Conservation (phyloP, 768 basidiomycete species). For the Lactifluus volemus region DNA sequence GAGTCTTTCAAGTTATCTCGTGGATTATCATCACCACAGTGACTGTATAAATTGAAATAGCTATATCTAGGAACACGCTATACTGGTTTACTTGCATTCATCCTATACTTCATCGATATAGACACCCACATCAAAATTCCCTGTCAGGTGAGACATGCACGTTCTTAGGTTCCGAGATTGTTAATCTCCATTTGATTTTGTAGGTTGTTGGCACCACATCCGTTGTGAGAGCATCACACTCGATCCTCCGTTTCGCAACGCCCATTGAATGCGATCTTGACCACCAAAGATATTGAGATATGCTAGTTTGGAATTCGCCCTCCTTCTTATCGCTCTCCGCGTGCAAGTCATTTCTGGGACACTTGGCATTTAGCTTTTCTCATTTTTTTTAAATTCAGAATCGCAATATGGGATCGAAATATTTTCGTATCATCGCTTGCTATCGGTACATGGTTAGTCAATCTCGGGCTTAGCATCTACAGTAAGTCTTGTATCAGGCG, state of each 20-base stretch:
- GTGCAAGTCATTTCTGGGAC: no score
- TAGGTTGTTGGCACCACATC: background rate
- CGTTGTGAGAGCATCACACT: background rate
- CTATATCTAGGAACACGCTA: constrained; percentile 11
- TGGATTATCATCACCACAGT: no score
- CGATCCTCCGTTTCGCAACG: background rate
- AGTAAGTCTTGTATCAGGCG: background rate
- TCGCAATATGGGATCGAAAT: constrained; percentile 1
- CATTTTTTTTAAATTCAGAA: background rate
- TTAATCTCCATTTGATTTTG: background rate
- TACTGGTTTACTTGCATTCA: background rate
- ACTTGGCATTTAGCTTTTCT: background rate
- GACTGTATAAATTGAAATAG: background rate
- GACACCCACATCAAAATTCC: no score
- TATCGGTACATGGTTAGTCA: background rate
- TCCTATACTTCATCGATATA: no score
- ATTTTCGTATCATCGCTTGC: background rate
- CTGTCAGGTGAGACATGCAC: no score
- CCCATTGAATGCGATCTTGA: background rate
- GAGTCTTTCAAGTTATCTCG: background rate
- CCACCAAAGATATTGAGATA: background rate
- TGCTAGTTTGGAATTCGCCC: background rate
- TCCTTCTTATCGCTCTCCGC: background rate
- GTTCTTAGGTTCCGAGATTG: no score
- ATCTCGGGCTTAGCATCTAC: background rate